phyloP scores from a whole-genome alignment of 805 yeast genomes.

The Wickerhamomyces xylosicus region DNA sequence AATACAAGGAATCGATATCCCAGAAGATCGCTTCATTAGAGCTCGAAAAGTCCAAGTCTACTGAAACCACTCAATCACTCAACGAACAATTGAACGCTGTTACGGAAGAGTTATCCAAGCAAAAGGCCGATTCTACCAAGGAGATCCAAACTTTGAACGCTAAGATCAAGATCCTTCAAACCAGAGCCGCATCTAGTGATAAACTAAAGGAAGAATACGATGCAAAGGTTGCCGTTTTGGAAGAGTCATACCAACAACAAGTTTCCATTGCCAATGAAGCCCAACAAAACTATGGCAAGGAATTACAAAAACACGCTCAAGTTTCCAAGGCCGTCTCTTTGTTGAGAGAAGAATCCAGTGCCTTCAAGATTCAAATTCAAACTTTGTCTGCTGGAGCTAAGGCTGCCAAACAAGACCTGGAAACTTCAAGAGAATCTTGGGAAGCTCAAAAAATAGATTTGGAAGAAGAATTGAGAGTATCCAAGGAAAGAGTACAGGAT shows the following conservation, averaged over 20 bases:
- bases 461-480: slow-evolving; percentile 37
- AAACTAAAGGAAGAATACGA: slow-evolving; percentile 21
- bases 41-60: slow-evolving; percentile 13
- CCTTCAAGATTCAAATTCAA: slow-evolving; percentile 19
- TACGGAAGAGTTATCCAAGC: slow-evolving; percentile 21
- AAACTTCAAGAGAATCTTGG: slow-evolving; percentile 33
- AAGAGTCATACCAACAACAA: slow-evolving; percentile 33
- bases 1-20: slow-evolving; percentile 22
- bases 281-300: slow-evolving; percentile 45
- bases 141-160: slow-evolving; percentile 9
- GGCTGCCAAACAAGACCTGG: slow-evolving; percentile 23
- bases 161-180: slow-evolving; percentile 11
- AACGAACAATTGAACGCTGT: slow-evolving; percentile 21
- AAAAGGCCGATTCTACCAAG: slow-evolving; percentile 17
- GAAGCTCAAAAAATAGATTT: slow-evolving; percentile 28
- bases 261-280: slow-evolving; percentile 34
- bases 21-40: slow-evolving; percentile 10
- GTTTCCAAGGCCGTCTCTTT: slow-evolving; percentile 30
- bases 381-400: slow-evolving; percentile 19
- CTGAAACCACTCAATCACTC: slow-evolving; percentile 18
- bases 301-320: slow-evolving; percentile 44
- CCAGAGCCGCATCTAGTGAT: slow-evolving; percentile 15
- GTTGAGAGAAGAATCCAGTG: slow-evolving; percentile 27
- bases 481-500: slow-evolving; percentile 39
- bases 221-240: slow-evolving; percentile 20